Percentiles rank a stretch among this genome's conserved stretches.
These are phyloP conservation scores for Nakaseomyces bracarensis DNA, from an alignment of 1,139 yeast genomes.

Conservation along the genomic window DNA sequence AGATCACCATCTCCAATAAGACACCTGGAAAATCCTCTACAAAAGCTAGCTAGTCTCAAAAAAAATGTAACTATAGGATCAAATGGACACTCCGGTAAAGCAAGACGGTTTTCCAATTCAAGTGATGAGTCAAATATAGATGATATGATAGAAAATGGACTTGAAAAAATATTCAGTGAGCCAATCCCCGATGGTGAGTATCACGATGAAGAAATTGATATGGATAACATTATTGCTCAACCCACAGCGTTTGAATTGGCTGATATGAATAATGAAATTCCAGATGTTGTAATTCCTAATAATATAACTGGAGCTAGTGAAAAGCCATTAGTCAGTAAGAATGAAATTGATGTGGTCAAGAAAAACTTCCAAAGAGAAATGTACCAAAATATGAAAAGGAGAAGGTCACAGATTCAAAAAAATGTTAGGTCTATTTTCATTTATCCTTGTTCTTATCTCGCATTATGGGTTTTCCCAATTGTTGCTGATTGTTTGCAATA, in stretches of 20 bases:
- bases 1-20: not conserved
- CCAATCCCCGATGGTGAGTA: slow-evolving; percentile 6
- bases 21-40: not conserved
- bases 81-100: not conserved
- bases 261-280: slow-evolving; percentile 3
- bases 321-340: not conserved
- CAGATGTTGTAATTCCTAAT: not conserved
- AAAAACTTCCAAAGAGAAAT: slow-evolving; percentile 49
- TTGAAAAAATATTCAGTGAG: slow-evolving; percentile 1
- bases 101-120: not conserved
- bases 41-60: not conserved
- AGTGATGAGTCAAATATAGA: slow-evolving; percentile 5
- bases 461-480: slow-evolving; percentile 77
- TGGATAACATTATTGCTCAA: not conserved
- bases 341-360: slow-evolving; percentile 23
- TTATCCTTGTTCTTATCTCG: slow-evolving; percentile 73
- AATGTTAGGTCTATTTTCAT: slow-evolving; percentile 76
- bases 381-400: slow-evolving; percentile 47
- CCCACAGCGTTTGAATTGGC: slow-evolving; percentile 4
- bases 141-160: not conserved
- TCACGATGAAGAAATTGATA: not conserved
- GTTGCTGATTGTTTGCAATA: slow-evolving; percentile 58
- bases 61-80: slow-evolving; percentile 1
- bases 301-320: not conserved
- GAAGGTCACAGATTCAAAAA: slow-evolving; percentile 60